Percentiles rank a stretch among this genome's conserved stretches.
Conservation (phyloP, 2,329 filamentous ascomycete genomes). For the Colletotrichum tamarilloi region DNA sequence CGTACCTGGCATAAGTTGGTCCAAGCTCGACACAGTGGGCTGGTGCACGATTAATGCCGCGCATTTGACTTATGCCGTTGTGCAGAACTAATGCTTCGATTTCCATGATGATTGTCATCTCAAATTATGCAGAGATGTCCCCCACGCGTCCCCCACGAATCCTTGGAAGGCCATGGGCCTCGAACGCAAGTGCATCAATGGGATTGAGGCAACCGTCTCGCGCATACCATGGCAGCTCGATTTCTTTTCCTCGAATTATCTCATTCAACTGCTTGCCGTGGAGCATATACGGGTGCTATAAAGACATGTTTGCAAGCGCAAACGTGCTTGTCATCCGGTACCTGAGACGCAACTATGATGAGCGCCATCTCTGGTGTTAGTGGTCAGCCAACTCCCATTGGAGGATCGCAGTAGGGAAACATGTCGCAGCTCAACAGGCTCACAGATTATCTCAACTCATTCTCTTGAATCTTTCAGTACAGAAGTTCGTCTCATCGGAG, state of each 20-base stretch:
- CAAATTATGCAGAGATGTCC: not conserved
- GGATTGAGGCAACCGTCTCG: not conserved
- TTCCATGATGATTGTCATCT: not conserved
- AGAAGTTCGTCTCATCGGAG: too few species aligned
- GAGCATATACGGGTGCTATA: too few species aligned
- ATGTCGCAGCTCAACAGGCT: too few species aligned
- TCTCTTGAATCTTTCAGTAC: too few species aligned
- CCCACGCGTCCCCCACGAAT: conserved; percentile 14
- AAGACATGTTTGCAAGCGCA: too few species aligned
- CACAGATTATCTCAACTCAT: too few species aligned
- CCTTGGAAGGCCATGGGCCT: not conserved
- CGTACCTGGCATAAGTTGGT: not conserved
- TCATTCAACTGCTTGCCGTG: not conserved
- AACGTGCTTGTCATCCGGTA: too few species aligned
- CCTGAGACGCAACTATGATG: too few species aligned
- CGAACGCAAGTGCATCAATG: not conserved
- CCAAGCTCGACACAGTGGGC: not conserved
- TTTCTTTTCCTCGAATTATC: not conserved
- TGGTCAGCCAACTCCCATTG: too few species aligned
- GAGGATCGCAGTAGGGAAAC: rapidly evolving
- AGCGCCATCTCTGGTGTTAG: too few species aligned
- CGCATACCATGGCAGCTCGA: not conserved
- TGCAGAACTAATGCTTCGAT: not conserved
- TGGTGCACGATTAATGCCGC: not conserved
- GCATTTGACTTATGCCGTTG: conserved; percentile 2